Percentiles rank a stretch among this genome's conserved stretches.
These are phyloP conservation scores for Lepidium didymum DNA, from an alignment of 345 rosid genomes.

Conservation along the genomic window DNA sequence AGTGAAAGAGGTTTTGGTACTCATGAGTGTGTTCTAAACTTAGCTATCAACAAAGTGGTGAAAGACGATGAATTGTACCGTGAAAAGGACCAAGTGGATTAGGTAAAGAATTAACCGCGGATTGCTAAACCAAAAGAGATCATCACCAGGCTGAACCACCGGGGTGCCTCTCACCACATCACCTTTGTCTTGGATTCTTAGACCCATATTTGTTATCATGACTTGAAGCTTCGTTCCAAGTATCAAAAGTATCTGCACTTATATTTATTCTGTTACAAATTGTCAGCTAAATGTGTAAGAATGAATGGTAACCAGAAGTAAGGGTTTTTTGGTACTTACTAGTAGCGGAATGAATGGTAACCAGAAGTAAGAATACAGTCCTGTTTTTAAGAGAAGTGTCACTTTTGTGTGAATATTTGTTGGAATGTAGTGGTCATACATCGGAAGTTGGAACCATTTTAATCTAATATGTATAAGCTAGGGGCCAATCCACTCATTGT, in stretches of 20 bases:
- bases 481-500: too few relatives aligned
- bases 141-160: conserved; percentile 79
- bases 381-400: conserved; percentile 31
- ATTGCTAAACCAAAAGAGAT: conserved; percentile 87
- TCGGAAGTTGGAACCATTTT: too few relatives aligned
- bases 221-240: conserved; percentile 84
- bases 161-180: conserved; percentile 92
- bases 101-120: conserved; percentile 76
- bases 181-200: conserved; percentile 74
- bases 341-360: conserved; percentile 70
- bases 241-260: conserved; percentile 50
- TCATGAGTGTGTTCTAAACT: background rate
- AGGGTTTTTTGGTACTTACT: conserved; percentile 35
- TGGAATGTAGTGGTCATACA: too few relatives aligned
- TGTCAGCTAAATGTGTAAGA: conserved; percentile 12
- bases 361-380: conserved; percentile 54
- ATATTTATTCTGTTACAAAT: background rate
- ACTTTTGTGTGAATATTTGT: background rate
- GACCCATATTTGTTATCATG: conserved; percentile 70
- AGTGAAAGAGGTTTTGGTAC: background rate
- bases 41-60: background rate
- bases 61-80: conserved; percentile 34
- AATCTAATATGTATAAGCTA: too few relatives aligned
- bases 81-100: conserved; percentile 76
- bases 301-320: conserved; percentile 71